Base-by-base conservation (phyloP, 176 grass and related monocot species). In the Triticum aestivum region DNA sequence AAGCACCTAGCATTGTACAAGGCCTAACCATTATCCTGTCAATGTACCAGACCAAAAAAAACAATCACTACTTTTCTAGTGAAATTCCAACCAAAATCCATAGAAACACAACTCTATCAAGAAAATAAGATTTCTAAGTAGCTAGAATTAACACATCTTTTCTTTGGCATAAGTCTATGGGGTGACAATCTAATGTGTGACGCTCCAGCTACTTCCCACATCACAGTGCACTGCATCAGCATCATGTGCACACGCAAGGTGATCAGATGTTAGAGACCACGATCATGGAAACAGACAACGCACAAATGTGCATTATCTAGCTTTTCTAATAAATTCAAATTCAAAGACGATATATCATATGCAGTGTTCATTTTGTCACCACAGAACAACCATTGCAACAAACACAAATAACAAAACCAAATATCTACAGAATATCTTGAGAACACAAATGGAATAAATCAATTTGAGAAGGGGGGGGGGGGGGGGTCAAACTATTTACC, bases 401-500 rank as follows among this genome's bases (percentile, higher is more conserved):
- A 65, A 65, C 37, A 80, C 23, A 80, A 61, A 79, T 14, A 79
- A 65, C 1, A 54, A 10, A 10, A 30, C 14, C 38, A 65, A 29
- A 65, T 65, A 80, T 65, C 35, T 29, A 30, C 18, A 64, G n/a
- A 79, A 80, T 3, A 65, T 20, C n/a, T 65, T 80, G 9, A 65
- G 38, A 80, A 78, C 26, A 47, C 5, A 78, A 58, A 8, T 24
- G 17, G 6, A 44, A 30, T 38, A 78, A 51, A 52, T 52, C 24
- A 32, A 75, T 11, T 75, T 9, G 26, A 52, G 65, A 51, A 4
- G 24, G 17, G 61, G 8, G 11, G 44, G 38, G 38, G 42, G 1
- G 11, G n/a, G 49, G 33, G 2, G 27, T 9, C 73, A 88, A 84
- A 82, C 37, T 71, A 5, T 69, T 75, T 89, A 97, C 94, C 94